Evolutionary conservation across 768 basidiomycete genomes (phyloP), one percentile per base, ranked within the genome.

Genomic region (Lentinula detonsa): DNA sequence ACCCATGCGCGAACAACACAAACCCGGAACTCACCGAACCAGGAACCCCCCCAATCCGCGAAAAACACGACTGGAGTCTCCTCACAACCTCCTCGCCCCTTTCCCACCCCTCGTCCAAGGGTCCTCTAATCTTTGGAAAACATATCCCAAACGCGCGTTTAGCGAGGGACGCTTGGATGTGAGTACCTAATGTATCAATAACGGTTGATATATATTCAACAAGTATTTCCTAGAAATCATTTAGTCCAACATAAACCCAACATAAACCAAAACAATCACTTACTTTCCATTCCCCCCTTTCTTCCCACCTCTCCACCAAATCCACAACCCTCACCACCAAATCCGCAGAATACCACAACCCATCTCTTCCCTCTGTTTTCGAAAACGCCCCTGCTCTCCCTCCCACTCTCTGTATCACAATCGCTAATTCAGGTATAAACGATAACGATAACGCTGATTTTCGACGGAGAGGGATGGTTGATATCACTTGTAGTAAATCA

Each of bases 111-210:
- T 69, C 58, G 46, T 65, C 59, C 13, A 71, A 49, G 15, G 15
- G 67, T 23, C 76, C 59, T 23, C 76, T 58, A 33, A 81, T 70
- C 15, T 80, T 75, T 7, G 86, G 81, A 63, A 78, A 83, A 54
- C 71, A 67, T 8, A 58, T 34, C 64, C 78, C 75, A 48, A 85
- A 80, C 6, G 75, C 73, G 55, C 81, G 71, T 60, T 80, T 75
- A 1, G 85, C 80, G 3, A 85, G 69, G 9, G 68, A 75, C 2
- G 76, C 73, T 35, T 77, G 73, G 18, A 85, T 74, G 42, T 69
- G 28, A 77, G 46, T 68, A 66, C 15, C 57, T 73, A 78, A 21
- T 5, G 55, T 28, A 16, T 23, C 21, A 4, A 43, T 18, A 1
- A 8, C 28, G 0, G 55, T 21, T 2, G 28, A 3, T 1, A 56